Evolutionary conservation across 352 stramenopile species (phyloP), one percentile per base, ranked within the genome.

Genomic region (Phytophthora sansomeana): DNA sequence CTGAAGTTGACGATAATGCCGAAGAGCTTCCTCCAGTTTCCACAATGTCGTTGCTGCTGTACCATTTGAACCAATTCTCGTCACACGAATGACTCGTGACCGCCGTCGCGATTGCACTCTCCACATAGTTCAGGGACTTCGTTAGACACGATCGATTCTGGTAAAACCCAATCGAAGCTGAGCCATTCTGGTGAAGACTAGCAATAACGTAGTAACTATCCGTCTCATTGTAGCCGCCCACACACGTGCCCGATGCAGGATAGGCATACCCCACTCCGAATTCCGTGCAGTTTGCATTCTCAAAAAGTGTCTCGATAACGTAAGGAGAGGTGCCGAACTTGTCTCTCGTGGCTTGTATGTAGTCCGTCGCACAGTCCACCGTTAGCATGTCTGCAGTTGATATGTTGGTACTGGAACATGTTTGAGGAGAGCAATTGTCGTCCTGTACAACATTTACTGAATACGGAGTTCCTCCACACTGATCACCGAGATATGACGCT

Each of bases 141-240:
- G 48, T 61, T 10, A 66, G 32, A 57, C 63, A 71, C 6, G 54
- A 63, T 17, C 55, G 32, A 48, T 65, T 56, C 1, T 39, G 48
- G 13, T 47, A 66, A 1, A 61, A 51, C 28, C 60, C 30, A 17
- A 71, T 13, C 14, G 63, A 61, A 0, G 47, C 55, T 4, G 63
- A 61, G 13, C 63, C 55, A 13, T 71, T 65, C 19, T 56, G 14
- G 10, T 63, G 10, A 33, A 71, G 55, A 41, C 48, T 65, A 28
- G 63, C 63, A 38, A 61, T 60, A 4, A 58, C 30, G 36, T 70
- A 67, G 33, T 63, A 72, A 41, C 24, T 63, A 29, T 57, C 49
- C 1, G 14, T 30, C n/a, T 53, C 48, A 17, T 55, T 63, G 43
- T 55, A 68, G 3, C 49, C 36, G 1, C 64, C 58, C 0, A 58